phyloP scores from a whole-genome alignment of 2,329 filamentous ascomycete species.

The Triangularia verruculosa region DNA sequence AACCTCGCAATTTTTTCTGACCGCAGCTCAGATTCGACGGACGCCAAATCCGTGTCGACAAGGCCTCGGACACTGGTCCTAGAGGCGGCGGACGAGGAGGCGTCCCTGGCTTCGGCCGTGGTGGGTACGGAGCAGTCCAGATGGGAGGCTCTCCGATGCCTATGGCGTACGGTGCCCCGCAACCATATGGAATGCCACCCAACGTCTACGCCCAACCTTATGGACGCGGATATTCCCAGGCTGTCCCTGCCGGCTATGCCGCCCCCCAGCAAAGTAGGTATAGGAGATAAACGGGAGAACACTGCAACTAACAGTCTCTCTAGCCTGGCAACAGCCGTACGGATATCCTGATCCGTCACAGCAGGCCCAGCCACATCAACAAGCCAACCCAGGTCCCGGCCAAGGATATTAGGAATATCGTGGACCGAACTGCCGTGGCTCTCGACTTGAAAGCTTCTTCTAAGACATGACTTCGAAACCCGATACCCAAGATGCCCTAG shows the following conservation, averaged over 20 bases:
- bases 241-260: slow-evolving; percentile 39
- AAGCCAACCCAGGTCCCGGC: slow-evolving; percentile 36
- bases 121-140: slow-evolving; percentile 27
- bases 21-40: slow-evolving; percentile 69
- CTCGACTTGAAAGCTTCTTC: neutral
- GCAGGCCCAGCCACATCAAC: slow-evolving; percentile 35
- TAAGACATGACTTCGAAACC: neutral
- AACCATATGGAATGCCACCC: slow-evolving; percentile 38
- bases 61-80: slow-evolving; percentile 77
- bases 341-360: slow-evolving; percentile 46
- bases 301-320: slow-evolving; percentile 10
- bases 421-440: neutral
- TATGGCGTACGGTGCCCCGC: slow-evolving; percentile 36
- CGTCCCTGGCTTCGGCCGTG: slow-evolving; percentile 31
- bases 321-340: slow-evolving; percentile 38
- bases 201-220: slow-evolving; percentile 42
- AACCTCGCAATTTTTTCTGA: slow-evolving; percentile 8
- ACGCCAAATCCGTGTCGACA: slow-evolving; percentile 91
- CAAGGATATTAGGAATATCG: slow-evolving; percentile 40
- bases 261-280: slow-evolving; percentile 38
- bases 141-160: slow-evolving; percentile 35
- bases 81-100: slow-evolving; percentile 49
- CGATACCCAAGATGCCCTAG: slow-evolving; percentile 9
- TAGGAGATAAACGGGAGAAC: neutral
- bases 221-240: slow-evolving; percentile 42